Base-by-base conservation (phyloP, 139 green algal genomes). In the Pseudopediastrum boryanum region DNA sequence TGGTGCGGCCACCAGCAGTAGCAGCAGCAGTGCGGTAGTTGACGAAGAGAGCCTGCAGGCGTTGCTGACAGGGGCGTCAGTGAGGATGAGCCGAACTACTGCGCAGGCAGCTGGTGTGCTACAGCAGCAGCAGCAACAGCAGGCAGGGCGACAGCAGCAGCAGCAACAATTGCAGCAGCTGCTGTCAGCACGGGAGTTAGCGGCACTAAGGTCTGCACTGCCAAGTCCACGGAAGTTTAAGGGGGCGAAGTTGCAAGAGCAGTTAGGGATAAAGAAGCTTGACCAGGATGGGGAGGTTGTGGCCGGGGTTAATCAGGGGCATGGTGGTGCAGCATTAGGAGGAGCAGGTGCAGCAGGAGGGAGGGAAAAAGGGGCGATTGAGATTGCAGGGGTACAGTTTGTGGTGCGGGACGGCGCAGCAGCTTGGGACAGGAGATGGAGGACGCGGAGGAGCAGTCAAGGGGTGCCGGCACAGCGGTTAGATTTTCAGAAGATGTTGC, bases 151-250 rank as follows among this genome's bases (percentile, higher is more conserved):
- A 23, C 46, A 48, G 33, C 68, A 38, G 48, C 68, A 64, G 10
- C 12, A 12, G 8, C 42, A 42, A 46, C 10, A 35, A 5, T 23
- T 10, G 46, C 69, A 8, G 69, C 63, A 1, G 62, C 69, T 12
- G 1, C 9, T 77, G 21, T 68, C 70, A 16, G 70, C 70, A 19
- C 33, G 70, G 27, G 70, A 77, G 70, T 13, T 77, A 4, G 51
- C 35, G 7, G 51, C 70, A 0, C 56, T 77, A 52, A 41, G 70
- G n/a, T 44, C n/a, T n/a, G 54, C 43, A 5, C 51, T 77, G 35
- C 70, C 70, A 10, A 67, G 50, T 10, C 70, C 70, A 8, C 65
- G 52, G 12, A 77, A 77, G 70, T 54, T 67, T n/a, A 77, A 77
- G 23, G 70, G 70, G 4, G 50, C 27, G 2, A 77, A 77, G 35